Base-by-base conservation (phyloP, 2,329 filamentous ascomycete genomes). In the Xylaria polymorpha region DNA sequence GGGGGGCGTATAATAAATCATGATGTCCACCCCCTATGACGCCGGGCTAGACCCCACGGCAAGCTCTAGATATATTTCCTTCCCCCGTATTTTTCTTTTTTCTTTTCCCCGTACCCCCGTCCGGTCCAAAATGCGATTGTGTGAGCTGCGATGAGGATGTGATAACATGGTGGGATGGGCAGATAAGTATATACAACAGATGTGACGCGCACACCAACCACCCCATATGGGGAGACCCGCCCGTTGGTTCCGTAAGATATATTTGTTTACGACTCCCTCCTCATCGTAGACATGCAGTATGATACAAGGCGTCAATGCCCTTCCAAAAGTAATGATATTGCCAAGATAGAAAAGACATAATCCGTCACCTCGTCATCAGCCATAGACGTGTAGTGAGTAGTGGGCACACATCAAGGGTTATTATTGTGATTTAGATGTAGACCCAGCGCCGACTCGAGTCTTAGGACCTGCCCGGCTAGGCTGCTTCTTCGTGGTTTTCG, bases 401-500 rank as follows among this genome's bases (percentile, higher is more conserved):
- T 46, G 35, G 25, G 41, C 35, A 57, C 48, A 41, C 32, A 18
- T 39, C 41, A 39, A 57, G 32, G 25, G 15, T 55, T 20, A 35
- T 55, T 37, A 37, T 35, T 14, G 18, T 55, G 18, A 39, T 44
- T 32, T 18, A 55, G 39, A 61, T 44, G 66, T 67, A 29, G 71
- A 48, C 3, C 62, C 37, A 15, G 55, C 76, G 46, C 73, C 79
- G 25, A 86, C 85, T 60, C 87, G 80, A 69, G 84, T 81, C 80
- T 89, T 90, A 12, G 87, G 87, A 71, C 88, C 88, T 71, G 83
- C 83, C 35, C 85, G 83, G 61, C 83, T 81, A 25, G 84, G 78
- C 58, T 85, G 83, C 79, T 89, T 89, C 82, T 90, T 90, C n/a
- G 78, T 80, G 65, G 81, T 81, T 76, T 82, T 82, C 72, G 83